Base-by-base conservation (phyloP, 805 yeast genomes). In the Metschnikowia corniflorae region DNA sequence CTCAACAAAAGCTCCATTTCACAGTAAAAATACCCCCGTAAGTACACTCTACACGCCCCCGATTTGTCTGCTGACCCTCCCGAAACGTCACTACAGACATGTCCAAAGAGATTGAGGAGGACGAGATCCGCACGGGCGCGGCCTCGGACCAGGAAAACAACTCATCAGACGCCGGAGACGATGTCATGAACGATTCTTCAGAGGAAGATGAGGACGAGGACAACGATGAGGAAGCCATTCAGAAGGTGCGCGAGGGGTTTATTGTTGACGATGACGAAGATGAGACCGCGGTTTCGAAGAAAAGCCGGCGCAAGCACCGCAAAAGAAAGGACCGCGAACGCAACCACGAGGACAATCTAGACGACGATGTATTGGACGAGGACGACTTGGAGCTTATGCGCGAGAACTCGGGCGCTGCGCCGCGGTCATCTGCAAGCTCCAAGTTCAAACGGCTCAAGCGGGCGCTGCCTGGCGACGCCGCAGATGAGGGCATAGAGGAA, bases 191-290 rank as follows among this genome's bases (percentile, higher is more conserved):
- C 28, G 63, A 85, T 49, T 84, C 94, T 7, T 83, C 93, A 9
- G 94, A 85, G 37, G 97, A 89, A 43, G 97, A 88, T 26, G 95
- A 85, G 6, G 95, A 86, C 24, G 89, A 82, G 30, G 96, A 86
- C 20, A 67, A 66, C 27, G 95, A 88, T 54, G 96, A 84, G 53
- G 96, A 89, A 47, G 97, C 89, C 53, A 78, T 84, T 31, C 75
- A 82, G 47, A 77, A 76, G 50, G 82, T 89, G 27, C 77, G 91
- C 31, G 95, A 88, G 44, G 97, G 96, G 0, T 88, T 91, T 60
- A 89, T 91, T 53, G 97, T 86, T 14, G 96, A 88, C 51, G 96
- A 86, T 50, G 95, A 84, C 40, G 94, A 80, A 15, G 80, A 71
- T 16, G 80, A 71, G 10, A 80, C 65, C n/a, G 47, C 44, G 35